Evolutionary conservation across 768 basidiomycete species (phyloP), one percentile per base, ranked within the genome.

Genomic region (Leccinum rimulosum): DNA sequence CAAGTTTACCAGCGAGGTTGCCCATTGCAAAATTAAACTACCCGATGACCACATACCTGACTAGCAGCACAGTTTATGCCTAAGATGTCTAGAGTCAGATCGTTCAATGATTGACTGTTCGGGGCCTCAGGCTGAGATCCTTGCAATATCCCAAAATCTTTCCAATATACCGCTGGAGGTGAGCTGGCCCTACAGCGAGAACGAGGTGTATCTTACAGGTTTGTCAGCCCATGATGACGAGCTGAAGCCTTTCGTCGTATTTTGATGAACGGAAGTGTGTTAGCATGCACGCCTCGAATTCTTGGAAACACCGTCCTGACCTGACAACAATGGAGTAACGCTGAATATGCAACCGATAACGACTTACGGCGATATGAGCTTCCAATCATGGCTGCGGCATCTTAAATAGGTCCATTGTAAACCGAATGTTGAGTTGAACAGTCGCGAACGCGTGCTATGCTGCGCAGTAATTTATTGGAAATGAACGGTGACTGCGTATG

Each of bases 111-210:
- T n/a, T 5, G 64, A 25, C 31, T 56, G n/a, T 25, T 70, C 57
- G 33, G 61, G 4, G 27, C 35, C 59, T 57, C 1, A 35, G 35
- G 35, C 12, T 60, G 36, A 1, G 69, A 68, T 6, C 62, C 68
- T 10, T 71, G 68, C 30, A 76, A 63, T 9, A 61, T 58, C 11
- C 77, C 55, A 49, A 76, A 49, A 55, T 78, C 75, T 30, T 68
- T 66, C 76, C 75, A 52, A 8, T 9, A 27, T 57, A 50, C 35
- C 35, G 35, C 12, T 35, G 12, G 19, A 4, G 6, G 31, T 54
- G 28, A 59, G 49, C 10, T 33, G 8, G 31, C 2, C 12, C n/a
- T 6, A 35, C 19, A 10, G 17, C 3, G 14, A 51, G 1, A 31
- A 25, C 9, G 4, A n/a, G n/a, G 3, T 22, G 12, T 11, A 8